Evolutionary conservation across 1,284 basidiomycete species (phyloP).

Genomic region (Trametes sp.): DNA sequence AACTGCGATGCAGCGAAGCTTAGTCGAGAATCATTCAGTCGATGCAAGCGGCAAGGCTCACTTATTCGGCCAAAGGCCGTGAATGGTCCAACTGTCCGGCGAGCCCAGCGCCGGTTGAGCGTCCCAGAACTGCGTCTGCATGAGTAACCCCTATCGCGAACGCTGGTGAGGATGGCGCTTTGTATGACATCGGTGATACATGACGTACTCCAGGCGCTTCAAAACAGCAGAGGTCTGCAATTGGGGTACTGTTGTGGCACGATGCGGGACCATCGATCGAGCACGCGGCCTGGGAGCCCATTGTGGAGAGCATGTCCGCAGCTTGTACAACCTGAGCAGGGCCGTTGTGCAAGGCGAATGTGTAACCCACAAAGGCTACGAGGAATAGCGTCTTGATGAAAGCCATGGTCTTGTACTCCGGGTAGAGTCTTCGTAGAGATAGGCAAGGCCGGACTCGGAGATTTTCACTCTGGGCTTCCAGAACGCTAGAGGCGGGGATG

Average conservation of each 20-base stretch:
- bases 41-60: conserved; percentile 40
- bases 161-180: background rate
- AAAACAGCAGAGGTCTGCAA: conserved; percentile 40
- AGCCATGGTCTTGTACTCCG: too few relatives aligned
- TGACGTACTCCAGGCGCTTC: conserved; percentile 42
- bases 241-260: conserved; percentile 41
- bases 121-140: conserved; percentile 58
- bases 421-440: too few relatives aligned
- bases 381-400: background rate
- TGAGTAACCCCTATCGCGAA: conserved; percentile 56
- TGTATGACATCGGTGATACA: background rate
- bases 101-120: conserved; percentile 65
- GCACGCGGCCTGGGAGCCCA: conserved; percentile 43
- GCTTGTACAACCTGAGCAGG: background rate
- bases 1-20: conserved; percentile 48
- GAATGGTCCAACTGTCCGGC: conserved; percentile 74
- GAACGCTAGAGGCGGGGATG: too few relatives aligned
- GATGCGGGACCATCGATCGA: conserved; percentile 38
- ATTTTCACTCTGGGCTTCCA: too few relatives aligned
- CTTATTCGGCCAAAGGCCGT: conserved; percentile 77
- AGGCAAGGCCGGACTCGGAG: too few relatives aligned
- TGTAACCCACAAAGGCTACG: background rate
- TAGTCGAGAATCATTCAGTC: background rate
- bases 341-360: background rate
- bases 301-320: conserved; percentile 23